Base-by-base conservation (phyloP, 306 rosid genomes). In the Trifolium pratense region DNA sequence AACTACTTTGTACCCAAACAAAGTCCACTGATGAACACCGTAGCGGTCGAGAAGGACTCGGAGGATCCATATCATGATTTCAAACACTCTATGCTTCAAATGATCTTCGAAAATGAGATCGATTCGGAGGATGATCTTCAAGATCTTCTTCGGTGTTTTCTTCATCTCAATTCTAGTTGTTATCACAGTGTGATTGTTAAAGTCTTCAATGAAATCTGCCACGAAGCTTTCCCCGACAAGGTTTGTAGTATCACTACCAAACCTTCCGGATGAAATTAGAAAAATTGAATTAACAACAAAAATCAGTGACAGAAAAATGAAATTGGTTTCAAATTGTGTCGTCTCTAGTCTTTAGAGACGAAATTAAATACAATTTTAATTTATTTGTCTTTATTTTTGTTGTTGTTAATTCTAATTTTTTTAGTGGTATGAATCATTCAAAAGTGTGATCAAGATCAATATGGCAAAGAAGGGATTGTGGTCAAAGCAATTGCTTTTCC, bases 31-130 rank as follows among this genome's bases (percentile, higher is more conserved):
- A 10, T 53, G 49, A 69, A 77, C 53, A 82, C 86, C 12, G 63
- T 89, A 12, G 93, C 91, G 0, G 75, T 89, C 3, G 91, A 80
- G 84, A 89, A 89, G 75, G 89, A 83, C 12, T 84, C 93, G 1
- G 57, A 78, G 8, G 80, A 89, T 17, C 93, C 93, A 0, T 84
- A 86, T 29, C 64, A 75, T 31, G 93, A 89, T 72, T 89, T 89
- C 75, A 18, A 85, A 36, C 84, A 79, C 3, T 89, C 93, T 0
- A 89, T 89, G 91, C 81, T 86, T 4, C 93, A 89, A 66, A 89
- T 89, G 93, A 89, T 89, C 5, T 78, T 86, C 0, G 86, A 89
- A 88, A 86, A 86, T 29, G 84, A 84, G 82, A 86, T 89, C 1
- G 82, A 79, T 6, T 70, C 89, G 0, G 83, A 81, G 26, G 72